Percentiles rank a stretch among this genome's conserved stretches.
Conservation (phyloP, 2,329 filamentous ascomycete species). For the Calonectria henricotiae region DNA sequence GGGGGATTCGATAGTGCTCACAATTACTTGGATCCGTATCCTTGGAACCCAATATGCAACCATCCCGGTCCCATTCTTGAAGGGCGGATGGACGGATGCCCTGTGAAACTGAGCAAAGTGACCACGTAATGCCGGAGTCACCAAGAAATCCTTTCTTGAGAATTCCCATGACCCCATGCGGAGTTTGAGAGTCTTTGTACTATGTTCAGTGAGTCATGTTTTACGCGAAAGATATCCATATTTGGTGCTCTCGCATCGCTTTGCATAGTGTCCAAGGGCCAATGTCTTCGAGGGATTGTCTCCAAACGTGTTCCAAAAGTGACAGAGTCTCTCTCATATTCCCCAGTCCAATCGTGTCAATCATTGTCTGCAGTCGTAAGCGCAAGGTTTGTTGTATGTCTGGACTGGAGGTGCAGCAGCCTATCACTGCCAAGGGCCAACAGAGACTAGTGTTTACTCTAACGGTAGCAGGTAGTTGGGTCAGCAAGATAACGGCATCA, state of each 20-base stretch:
- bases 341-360: constrained; percentile 61
- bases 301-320: constrained; percentile 64
- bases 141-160: background rate
- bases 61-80: background rate
- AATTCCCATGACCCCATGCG: background rate
- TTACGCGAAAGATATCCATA: constrained; percentile 68
- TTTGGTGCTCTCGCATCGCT: constrained; percentile 64
- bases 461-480: constrained; percentile 54
- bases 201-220: background rate
- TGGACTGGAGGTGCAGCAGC: constrained; percentile 57
- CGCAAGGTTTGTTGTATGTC: constrained; percentile 59
- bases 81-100: background rate
- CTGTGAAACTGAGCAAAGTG: background rate
- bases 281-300: constrained; percentile 50
- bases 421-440: constrained; percentile 60
- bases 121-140: background rate
- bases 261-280: constrained; percentile 64
- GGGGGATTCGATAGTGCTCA: background rate
- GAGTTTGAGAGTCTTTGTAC: background rate
- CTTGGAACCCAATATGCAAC: background rate
- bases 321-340: constrained; percentile 64
- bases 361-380: constrained; percentile 56
- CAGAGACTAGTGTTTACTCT: constrained; percentile 61
- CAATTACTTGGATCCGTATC: background rate
- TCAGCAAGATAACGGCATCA: constrained; percentile 54